phyloP scores from a whole-genome alignment of 1,139 yeast genomes.

The Candida albicans region DNA sequence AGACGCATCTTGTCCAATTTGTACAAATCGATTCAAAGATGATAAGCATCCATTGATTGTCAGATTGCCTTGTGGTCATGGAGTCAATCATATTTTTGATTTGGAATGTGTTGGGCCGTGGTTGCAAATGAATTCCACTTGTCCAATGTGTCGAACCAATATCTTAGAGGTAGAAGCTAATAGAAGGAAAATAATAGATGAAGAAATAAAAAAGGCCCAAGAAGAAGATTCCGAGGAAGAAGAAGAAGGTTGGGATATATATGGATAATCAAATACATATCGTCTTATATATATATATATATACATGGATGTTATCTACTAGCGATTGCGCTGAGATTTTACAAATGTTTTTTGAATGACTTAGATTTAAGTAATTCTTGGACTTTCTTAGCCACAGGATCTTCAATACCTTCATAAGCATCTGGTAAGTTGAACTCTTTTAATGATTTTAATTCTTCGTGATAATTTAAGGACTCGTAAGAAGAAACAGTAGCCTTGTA shows the following conservation, averaged over 20 bases:
- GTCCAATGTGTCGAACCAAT: slow-evolving; percentile 85
- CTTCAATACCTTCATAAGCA: slow-evolving; percentile 43
- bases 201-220: slow-evolving; percentile 37
- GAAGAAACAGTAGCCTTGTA: slow-evolving; percentile 71
- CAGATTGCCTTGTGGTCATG: slow-evolving; percentile 65
- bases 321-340: slow-evolving; percentile 7
- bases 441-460: slow-evolving; percentile 31
- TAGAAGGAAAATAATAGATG: slow-evolving; percentile 43
- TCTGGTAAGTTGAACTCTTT: slow-evolving; percentile 35
- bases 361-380: slow-evolving; percentile 61
- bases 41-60: slow-evolving; percentile 83
- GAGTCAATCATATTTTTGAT: slow-evolving; percentile 68
- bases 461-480: slow-evolving; percentile 52
- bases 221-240: slow-evolving; percentile 71
- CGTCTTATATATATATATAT: slow-evolving; percentile 6
- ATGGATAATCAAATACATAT: slow-evolving; percentile 43
- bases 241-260: slow-evolving; percentile 74
- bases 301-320: slow-evolving; percentile 1
- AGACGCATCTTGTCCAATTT: slow-evolving; percentile 78
- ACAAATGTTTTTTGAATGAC: slow-evolving; percentile 51
- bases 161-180: slow-evolving; percentile 45
- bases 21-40: slow-evolving; percentile 69
- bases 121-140: slow-evolving; percentile 75
- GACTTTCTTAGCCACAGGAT: slow-evolving; percentile 71
- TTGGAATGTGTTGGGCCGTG: slow-evolving; percentile 90